phyloP scores from a whole-genome alignment of 768 basidiomycete species.

The Boletus insuetus region DNA sequence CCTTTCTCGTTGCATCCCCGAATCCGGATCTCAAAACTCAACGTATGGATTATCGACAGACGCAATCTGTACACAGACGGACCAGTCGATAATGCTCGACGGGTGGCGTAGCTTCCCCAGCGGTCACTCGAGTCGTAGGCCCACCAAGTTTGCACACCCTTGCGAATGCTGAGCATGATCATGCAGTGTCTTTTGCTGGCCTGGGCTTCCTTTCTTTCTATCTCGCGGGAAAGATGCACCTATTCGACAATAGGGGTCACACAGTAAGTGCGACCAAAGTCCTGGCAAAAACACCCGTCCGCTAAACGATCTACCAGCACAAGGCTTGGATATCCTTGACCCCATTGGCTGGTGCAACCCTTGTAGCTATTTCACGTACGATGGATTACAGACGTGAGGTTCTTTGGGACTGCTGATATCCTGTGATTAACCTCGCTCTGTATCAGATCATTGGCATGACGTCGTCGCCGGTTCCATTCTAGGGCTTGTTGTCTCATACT shows the following conservation, averaged over 20 bases:
- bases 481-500: conserved; percentile 68
- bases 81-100: conserved; percentile 58
- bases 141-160: not conserved
- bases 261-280: conserved; percentile 39
- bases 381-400: conserved; percentile 83
- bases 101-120: conserved; percentile 93
- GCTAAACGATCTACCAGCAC: conserved; percentile 34
- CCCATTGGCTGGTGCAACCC: conserved; percentile 73
- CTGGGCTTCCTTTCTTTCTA: conserved; percentile 88
- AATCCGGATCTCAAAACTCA: conserved; percentile 59
- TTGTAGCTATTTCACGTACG: conserved; percentile 82
- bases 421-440: conserved; percentile 1
- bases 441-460: conserved; percentile 87
- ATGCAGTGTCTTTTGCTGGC: conserved; percentile 86
- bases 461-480: conserved; percentile 77
- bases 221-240: conserved; percentile 86
- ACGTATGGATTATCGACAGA: conserved; percentile 71
- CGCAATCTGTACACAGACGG: conserved; percentile 75
- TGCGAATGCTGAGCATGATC: conserved; percentile 1
- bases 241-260: conserved; percentile 82
- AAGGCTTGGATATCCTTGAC: conserved; percentile 84
- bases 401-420: conserved; percentile 4
- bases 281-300: not conserved
- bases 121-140: conserved; percentile 84
- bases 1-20: conserved; percentile 58